Evolutionary conservation across 768 basidiomycete genomes (phyloP), one percentile per base, ranked within the genome.

Genomic region (Hypholoma fasciculare): DNA sequence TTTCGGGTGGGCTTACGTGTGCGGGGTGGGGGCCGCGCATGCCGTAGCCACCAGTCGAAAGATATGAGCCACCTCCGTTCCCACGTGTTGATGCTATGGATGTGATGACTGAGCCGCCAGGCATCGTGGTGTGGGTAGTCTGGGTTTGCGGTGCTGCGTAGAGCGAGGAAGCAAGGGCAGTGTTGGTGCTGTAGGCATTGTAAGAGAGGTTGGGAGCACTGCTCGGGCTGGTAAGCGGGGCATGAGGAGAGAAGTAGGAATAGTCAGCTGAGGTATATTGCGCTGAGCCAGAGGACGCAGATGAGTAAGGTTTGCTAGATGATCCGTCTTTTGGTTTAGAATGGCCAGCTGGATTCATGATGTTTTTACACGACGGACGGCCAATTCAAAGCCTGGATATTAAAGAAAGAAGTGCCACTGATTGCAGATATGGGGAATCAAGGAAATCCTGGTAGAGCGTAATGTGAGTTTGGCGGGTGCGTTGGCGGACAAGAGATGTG

Each of bases 81-180:
- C 30, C 30, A 34, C 30, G 30, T 34, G 30, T 34, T 16, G 20
- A 17, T 34, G 43, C 23, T 52, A 43, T 64, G 34, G 67, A 58
- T 13, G 64, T 67, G 54, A 67, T 65, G 19, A 67, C 54, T 4
- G 67, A 63, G 47, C 63, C 63, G 42, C 62, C 57, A 13, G 64
- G 67, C 26, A 60, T 57, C 13, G 61, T 52, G 16, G 52, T 57
- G n/a, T 57, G 58, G 17, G 61, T 56, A n/a, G 64, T 59, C 0
- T 19, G 65, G 53, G 52, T 47, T 54, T 36, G 61, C 52, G 49
- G 55, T 39, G 39, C 56, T 39, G 30, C 30, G 20, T 11, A 50
- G 55, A 20, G 48, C 12, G 23, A 12, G 26, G 19, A 26, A 11
- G 48, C 27, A 23, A 49, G 16, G 48, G 51, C 44, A 16, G 62